phyloP scores from a whole-genome alignment of 2,329 filamentous ascomycete genomes.

The Endoconidiophora laricicola region DNA sequence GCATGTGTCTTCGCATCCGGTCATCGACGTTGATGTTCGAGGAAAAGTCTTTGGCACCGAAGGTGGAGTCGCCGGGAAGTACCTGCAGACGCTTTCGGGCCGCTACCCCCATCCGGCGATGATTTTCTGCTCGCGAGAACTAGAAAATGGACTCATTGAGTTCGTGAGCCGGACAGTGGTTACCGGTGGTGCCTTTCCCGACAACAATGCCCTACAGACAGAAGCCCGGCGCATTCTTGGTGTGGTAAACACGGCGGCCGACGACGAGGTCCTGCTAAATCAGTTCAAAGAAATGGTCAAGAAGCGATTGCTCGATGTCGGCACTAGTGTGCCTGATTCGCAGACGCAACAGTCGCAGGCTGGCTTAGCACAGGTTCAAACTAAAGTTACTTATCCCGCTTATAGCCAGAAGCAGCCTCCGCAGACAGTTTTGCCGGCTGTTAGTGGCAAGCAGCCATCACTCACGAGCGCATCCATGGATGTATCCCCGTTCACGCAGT shows the following conservation, averaged over 20 bases:
- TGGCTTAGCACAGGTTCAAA: no score
- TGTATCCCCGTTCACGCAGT: no score
- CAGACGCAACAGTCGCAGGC: no score
- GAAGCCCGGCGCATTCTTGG: slow-evolving; percentile 33
- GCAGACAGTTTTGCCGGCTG: not conserved
- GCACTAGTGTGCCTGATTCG: not conserved
- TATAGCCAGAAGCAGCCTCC: not conserved
- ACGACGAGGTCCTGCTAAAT: slow-evolving; percentile 33
- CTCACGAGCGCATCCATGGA: not conserved
- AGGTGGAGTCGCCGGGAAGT: slow-evolving; percentile 31
- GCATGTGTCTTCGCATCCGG: slow-evolving; percentile 19
- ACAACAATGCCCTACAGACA: slow-evolving; percentile 29
- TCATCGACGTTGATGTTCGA: slow-evolving; percentile 19
- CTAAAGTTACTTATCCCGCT: not conserved
- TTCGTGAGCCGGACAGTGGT: slow-evolving; percentile 29
- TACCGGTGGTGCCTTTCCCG: slow-evolving; percentile 26
- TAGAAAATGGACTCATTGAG: slow-evolving; percentile 35
- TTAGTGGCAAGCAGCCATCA: not conserved
- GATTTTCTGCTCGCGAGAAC: slow-evolving; percentile 41
- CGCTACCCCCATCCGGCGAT: slow-evolving; percentile 29
- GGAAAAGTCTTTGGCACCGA: slow-evolving; percentile 27
- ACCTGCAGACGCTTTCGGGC: slow-evolving; percentile 27
- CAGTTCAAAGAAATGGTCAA: slow-evolving; percentile 30
- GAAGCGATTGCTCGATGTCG: not conserved
- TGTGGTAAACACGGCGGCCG: slow-evolving; percentile 32